A percentile compares a stretch with the other conserved stretches of the same genome.
Evolutionary conservation across 2,329 filamentous ascomycete species (phyloP).

Genomic region (Cryphonectria naterciae): DNA sequence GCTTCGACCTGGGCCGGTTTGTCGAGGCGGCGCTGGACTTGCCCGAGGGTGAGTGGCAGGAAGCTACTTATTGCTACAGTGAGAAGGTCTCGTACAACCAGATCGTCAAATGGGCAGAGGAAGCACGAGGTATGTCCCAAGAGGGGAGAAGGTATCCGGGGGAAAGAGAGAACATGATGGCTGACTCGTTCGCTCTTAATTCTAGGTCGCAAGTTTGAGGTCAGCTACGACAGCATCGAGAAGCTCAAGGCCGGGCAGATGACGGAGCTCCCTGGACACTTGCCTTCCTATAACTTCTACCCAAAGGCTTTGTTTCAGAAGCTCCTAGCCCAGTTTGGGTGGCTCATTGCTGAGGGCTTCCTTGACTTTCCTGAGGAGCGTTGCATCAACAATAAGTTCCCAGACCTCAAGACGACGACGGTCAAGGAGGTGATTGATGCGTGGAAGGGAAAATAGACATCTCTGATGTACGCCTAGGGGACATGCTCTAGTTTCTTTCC

Average conservation of each 20-base stretch:
- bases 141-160: too few relatives aligned
- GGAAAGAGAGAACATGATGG: background rate
- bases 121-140: slow-evolving; percentile 2
- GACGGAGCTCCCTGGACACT: background rate
- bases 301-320: background rate
- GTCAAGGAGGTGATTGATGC: background rate
- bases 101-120: background rate
- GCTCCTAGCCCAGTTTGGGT: background rate
- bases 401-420: background rate
- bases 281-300: background rate
- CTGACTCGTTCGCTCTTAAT: background rate
- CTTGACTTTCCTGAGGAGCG: background rate
- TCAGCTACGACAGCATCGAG: slow-evolving; percentile 1
- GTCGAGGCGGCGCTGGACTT: slow-evolving; percentile 6
- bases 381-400: background rate
- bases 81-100: background rate
- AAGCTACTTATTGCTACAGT: slow-evolving; percentile 1
- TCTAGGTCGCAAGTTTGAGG: background rate
- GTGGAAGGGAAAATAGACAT: background rate
- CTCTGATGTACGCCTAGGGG: background rate
- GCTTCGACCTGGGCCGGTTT: background rate
- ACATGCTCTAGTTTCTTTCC: background rate
- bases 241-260: background rate
- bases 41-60: slow-evolving; percentile 7
- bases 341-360: background rate